These are phyloP conservation scores for Lactarius deliciosus DNA, from an alignment of 768 basidiomycete genomes.

Conservation along the genomic window DNA sequence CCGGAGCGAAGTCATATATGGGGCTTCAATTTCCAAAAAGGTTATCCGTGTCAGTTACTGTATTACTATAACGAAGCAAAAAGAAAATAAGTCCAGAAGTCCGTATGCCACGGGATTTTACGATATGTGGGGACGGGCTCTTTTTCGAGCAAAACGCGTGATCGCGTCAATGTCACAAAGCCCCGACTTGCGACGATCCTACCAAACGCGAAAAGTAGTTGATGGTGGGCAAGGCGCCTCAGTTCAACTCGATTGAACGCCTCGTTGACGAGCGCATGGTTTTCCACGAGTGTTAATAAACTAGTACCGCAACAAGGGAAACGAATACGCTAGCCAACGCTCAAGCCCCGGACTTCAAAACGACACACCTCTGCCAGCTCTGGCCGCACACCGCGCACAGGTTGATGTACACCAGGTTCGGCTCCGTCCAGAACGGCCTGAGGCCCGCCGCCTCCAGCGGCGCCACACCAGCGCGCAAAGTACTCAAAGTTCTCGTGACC, in stretches of 20 bases:
- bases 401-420: constrained; percentile 47
- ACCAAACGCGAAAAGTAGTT: neutral
- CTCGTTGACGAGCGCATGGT: constrained; percentile 11
- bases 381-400: constrained; percentile 41
- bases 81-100: neutral
- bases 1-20: neutral
- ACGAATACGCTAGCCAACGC: neutral
- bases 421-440: constrained; percentile 69
- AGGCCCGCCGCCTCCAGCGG: constrained; percentile 63
- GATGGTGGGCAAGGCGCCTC: neutral
- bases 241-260: constrained; percentile 3
- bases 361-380: constrained; percentile 41
- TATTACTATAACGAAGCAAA: neutral
- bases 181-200: neutral
- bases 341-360: neutral
- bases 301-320: constrained; percentile 41
- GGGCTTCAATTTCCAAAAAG: neutral
- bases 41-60: neutral
- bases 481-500: constrained; percentile 45
- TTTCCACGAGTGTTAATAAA: constrained; percentile 48
- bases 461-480: constrained; percentile 65
- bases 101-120: neutral
- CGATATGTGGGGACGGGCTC: neutral
- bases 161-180: neutral
- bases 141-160: neutral